These are phyloP conservation scores for Phytophthora pisi DNA, from an alignment of 352 stramenopile species.

Conservation along the genomic window DNA sequence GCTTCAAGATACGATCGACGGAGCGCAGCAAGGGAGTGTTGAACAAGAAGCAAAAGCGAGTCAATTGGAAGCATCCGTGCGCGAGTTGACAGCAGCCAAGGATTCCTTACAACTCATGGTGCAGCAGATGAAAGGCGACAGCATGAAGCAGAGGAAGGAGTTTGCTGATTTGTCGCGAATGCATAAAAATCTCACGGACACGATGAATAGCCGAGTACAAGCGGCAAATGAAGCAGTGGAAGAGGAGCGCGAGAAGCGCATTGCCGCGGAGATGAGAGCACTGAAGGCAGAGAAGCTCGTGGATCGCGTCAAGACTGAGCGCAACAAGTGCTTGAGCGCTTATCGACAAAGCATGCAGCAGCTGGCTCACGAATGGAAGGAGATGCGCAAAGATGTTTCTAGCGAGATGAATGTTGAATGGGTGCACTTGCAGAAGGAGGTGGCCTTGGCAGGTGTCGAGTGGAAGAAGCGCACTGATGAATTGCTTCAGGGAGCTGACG, in stretches of 20 bases:
- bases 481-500: slow-evolving; percentile 27
- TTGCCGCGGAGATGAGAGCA: slow-evolving; percentile 27
- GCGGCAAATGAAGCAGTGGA: slow-evolving; percentile 36
- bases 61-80: slow-evolving; percentile 21
- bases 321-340: slow-evolving; percentile 31
- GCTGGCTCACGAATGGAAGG: slow-evolving; percentile 35
- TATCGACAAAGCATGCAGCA: slow-evolving; percentile 41
- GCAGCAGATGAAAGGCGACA: slow-evolving; percentile 41
- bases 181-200: slow-evolving; percentile 67
- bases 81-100: slow-evolving; percentile 32
- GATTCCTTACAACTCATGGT: slow-evolving; percentile 35
- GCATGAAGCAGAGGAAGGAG: slow-evolving; percentile 56
- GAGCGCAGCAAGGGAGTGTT: slow-evolving; percentile 9
- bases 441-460: slow-evolving; percentile 21
- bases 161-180: slow-evolving; percentile 69
- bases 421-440: slow-evolving; percentile 40
- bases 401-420: slow-evolving; percentile 43
- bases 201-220: slow-evolving; percentile 39
- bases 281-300: slow-evolving; percentile 40
- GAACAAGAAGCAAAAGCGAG: slow-evolving; percentile 23
- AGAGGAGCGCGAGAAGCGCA: slow-evolving; percentile 38
- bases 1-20: slow-evolving; percentile 31
- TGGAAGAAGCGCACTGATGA: slow-evolving; percentile 35
- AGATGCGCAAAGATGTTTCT: slow-evolving; percentile 36
- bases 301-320: slow-evolving; percentile 26